Evolutionary conservation across 345 rosid species (phyloP), one percentile per base, ranked within the genome.

Genomic region (Physaria fendleri): DNA sequence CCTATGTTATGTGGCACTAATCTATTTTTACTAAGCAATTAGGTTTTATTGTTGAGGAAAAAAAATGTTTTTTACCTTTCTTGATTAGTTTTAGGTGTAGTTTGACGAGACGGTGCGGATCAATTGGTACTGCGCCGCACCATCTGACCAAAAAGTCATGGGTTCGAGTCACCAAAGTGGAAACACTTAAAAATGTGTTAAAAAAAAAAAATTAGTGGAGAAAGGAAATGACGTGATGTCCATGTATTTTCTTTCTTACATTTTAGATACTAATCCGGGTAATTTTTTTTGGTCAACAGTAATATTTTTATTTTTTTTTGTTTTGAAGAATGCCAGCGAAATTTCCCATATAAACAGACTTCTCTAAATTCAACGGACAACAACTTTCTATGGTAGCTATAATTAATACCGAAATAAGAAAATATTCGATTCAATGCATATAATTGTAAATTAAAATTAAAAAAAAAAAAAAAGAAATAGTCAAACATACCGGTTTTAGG

Each of bases 401-500:
- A 24, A 59, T 35, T 25, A 46, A 52, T 7, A 28, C 27, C 22
- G 12, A 56, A 29, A 43, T 7, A 23, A 44, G 39, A 53, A 20
- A 25, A 53, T n/a, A n/a, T 15, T 0, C 22, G 35, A 55, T 54
- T 54, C 45, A 56, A 57, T 63, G 68, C 46, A 62, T 51, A 56
- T n/a, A n/a, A n/a, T 14, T 40, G 60, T 50, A 55, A 51, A 27
- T 34, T 16, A 15, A 56, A 9, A 35, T 18, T 27, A 23, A 25
- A 21, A 24, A 5, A 3, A 23, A 25, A 21, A 24, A 5, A 3
- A 61, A 69, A 62, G 59, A 70, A 59, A 48, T 37, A 1, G 71
- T 64, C 70, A 29, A 55, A 32, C 69, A 4, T 70, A 85, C 93
- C 89, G 78, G 74, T 24, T 76, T 81, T 10, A 69, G 21, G 6